phyloP scores from a whole-genome alignment of 192 early-diverging fungal species.

The Phycomyces blakesleeanus region DNA sequence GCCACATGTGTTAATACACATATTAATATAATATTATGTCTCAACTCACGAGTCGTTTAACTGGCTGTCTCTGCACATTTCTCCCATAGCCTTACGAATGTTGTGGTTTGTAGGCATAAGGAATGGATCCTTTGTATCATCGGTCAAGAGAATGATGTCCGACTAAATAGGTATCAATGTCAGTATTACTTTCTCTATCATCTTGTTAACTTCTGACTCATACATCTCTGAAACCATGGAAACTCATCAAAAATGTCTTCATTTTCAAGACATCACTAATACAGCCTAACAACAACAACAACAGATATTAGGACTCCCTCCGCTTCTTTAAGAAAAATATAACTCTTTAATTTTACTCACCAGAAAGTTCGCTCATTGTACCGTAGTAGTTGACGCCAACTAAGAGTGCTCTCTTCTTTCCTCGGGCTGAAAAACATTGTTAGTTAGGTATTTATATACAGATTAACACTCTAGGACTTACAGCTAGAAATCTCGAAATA shows the following conservation, averaged over 20 bases:
- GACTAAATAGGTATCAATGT: slow-evolving; percentile 13
- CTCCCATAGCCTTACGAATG: slow-evolving; percentile 72
- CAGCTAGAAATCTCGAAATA: slow-evolving; percentile 50
- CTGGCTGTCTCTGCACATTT: slow-evolving; percentile 66
- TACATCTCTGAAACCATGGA: slow-evolving; percentile 59
- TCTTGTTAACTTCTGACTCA: background rate
- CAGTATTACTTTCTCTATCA: background rate
- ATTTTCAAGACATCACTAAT: slow-evolving; percentile 81
- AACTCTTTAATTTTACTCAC: slow-evolving; percentile 22
- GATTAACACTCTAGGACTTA: background rate
- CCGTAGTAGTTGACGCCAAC: slow-evolving; percentile 91
- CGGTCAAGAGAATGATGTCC: slow-evolving; percentile 74
- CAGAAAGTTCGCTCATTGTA: slow-evolving; percentile 53
- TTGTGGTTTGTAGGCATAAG: slow-evolving; percentile 69
- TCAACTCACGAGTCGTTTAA: slow-evolving; percentile 67
- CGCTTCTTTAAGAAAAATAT: too few relatives aligned
- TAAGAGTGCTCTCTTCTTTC: slow-evolving; percentile 78
- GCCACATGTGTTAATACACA: background rate
- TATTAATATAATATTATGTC: background rate
- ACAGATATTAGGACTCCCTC: too few relatives aligned
- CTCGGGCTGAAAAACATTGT: slow-evolving; percentile 28
- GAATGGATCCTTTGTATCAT: slow-evolving; percentile 61
- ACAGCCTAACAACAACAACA: slow-evolving; percentile 54
- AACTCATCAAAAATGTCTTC: slow-evolving; percentile 62
- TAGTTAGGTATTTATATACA: background rate